phyloP scores from a whole-genome alignment of 208 protist species.

The Trypanosoma platydactyli region DNA sequence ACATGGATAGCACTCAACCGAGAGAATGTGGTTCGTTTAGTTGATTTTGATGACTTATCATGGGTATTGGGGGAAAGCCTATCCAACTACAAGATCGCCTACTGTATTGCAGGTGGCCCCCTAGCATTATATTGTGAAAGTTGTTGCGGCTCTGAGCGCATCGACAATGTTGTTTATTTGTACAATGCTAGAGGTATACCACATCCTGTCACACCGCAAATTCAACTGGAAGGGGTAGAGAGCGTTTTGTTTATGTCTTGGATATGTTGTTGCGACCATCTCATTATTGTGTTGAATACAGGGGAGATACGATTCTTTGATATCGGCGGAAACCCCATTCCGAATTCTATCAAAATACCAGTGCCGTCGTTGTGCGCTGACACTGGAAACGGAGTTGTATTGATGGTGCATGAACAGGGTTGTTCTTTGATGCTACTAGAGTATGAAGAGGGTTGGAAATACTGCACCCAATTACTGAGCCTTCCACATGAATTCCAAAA shows the following conservation, averaged over 20 bases:
- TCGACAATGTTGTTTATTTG: constrained; percentile 37
- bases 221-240: constrained; percentile 39
- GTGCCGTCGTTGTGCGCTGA: constrained; percentile 33
- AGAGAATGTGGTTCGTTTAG: constrained; percentile 53
- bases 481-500: constrained; percentile 22
- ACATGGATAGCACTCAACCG: constrained; percentile 63
- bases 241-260: constrained; percentile 69
- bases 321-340: constrained; percentile 36
- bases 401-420: constrained; percentile 12
- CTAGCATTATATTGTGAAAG: constrained; percentile 46
- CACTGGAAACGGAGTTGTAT: constrained; percentile 54
- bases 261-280: constrained; percentile 58
- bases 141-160: constrained; percentile 10
- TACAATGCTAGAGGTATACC: constrained; percentile 24
- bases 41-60: constrained; percentile 43
- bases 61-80: constrained; percentile 31
- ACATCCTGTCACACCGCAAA: constrained; percentile 26
- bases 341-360: constrained; percentile 34
- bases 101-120: constrained; percentile 47
- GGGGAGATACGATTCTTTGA: constrained; percentile 59
- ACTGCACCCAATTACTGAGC: constrained; percentile 5
- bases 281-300: constrained; percentile 62
- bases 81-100: constrained; percentile 39
- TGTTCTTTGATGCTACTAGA: constrained; percentile 20
- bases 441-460: constrained; percentile 9